Conservation (phyloP, 495 filamentous ascomycete species). For the Podospora pseudocomata region DNA sequence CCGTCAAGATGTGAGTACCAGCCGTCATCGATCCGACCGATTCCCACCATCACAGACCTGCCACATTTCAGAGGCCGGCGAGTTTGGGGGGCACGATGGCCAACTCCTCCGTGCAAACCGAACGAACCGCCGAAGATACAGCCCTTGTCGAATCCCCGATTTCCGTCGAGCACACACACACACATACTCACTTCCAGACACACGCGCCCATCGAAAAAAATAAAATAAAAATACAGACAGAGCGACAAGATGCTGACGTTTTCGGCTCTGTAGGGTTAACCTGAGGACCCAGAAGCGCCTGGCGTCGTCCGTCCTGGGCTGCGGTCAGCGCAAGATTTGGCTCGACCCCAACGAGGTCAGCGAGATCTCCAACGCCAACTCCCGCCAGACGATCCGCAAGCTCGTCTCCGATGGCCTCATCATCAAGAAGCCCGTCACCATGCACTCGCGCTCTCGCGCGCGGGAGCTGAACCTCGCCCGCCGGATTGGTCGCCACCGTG, state of each 20-base stretch:
- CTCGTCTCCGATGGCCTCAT: conserved; percentile 99
- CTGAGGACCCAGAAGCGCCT: conserved; percentile 99
- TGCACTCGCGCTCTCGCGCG: conserved; percentile 96
- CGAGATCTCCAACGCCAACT: conserved; percentile 99
- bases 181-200: background rate
- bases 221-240: background rate
- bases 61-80: background rate
- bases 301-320: conserved; percentile 94
- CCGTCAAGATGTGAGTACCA: conserved; percentile 54
- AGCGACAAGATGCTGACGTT: conserved; percentile 36
- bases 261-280: conserved; percentile 73
- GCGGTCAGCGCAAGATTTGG: conserved; percentile 99
- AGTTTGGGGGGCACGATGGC: conserved; percentile 6
- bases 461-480: conserved; percentile 86
- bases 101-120: conserved; percentile 1
- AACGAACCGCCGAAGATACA: background rate
- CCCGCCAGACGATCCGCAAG: conserved; percentile 99
- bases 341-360: conserved; percentile 98
- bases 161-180: conserved; percentile 10
- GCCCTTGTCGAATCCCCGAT: background rate
- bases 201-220: too few species aligned
- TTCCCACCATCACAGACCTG: background rate
- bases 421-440: conserved; percentile 99
- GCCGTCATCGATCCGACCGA: conserved; percentile 12
- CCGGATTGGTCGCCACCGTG: conserved; percentile 90